phyloP scores from a whole-genome alignment of 257 asterid species.

The Penstemon barbatus region DNA sequence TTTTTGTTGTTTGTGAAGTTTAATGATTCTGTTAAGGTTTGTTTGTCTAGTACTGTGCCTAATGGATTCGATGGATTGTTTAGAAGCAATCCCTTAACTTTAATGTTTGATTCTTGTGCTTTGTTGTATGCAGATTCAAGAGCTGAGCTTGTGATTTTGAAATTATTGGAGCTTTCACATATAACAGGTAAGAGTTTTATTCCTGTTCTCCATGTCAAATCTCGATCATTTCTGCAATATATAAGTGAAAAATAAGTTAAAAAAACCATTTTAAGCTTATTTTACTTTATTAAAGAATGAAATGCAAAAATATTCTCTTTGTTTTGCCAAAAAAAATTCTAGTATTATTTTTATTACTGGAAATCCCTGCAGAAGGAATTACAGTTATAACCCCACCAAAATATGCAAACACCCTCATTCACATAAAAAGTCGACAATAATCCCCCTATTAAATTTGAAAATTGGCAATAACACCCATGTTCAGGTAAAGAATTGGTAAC shows the following conservation, averaged over 20 bases:
- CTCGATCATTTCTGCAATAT: conserved; percentile 54
- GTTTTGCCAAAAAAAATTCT: too few species aligned
- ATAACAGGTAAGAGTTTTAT: conserved; percentile 62
- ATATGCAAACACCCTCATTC: too few species aligned
- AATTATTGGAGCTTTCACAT: conserved; percentile 52
- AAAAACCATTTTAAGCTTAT: too few species aligned
- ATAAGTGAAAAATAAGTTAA: too few species aligned
- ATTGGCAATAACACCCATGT: too few species aligned
- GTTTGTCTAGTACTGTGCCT: conserved; percentile 42
- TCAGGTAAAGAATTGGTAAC: too few species aligned
- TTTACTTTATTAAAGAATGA: too few species aligned
- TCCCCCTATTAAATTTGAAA: neutral
- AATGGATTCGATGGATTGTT: conserved; percentile 68
- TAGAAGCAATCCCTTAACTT: conserved; percentile 58
- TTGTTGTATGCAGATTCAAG: conserved; percentile 46
- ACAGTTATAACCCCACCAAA: too few species aligned
- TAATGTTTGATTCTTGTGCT: conserved; percentile 49
- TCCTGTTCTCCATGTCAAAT: conserved; percentile 68
- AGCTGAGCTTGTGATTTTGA: conserved; percentile 51
- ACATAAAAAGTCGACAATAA: neutral
- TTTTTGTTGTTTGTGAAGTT: conserved; percentile 39
- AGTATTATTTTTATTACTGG: too few species aligned
- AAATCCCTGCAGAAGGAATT: too few species aligned
- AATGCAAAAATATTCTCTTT: too few species aligned
- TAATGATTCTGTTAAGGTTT: conserved; percentile 38